These are phyloP conservation scores for Dryadomyces quercivorus DNA, from an alignment of 2,329 filamentous ascomycete genomes.

Conservation along the genomic window DNA sequence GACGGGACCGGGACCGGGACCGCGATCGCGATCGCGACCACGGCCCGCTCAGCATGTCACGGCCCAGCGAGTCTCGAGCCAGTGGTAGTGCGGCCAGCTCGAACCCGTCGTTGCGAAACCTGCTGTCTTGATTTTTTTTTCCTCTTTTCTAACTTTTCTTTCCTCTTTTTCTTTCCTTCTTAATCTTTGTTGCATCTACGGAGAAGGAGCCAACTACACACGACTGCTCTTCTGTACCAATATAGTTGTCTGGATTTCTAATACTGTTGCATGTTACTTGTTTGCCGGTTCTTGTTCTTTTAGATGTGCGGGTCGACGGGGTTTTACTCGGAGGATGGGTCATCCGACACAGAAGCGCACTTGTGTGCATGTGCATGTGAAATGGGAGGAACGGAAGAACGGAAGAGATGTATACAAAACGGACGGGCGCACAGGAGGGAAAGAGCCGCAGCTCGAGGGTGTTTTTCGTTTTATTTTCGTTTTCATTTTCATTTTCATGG, in stretches of 20 bases:
- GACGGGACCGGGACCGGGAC: slow-evolving; percentile 7
- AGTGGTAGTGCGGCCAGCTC: slow-evolving; percentile 58
- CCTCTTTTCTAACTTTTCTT: background rate
- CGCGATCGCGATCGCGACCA: slow-evolving; percentile 12
- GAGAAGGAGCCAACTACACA: too few species aligned
- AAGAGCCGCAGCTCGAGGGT: background rate
- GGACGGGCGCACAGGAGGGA: background rate
- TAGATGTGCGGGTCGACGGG: background rate
- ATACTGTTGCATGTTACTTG: background rate
- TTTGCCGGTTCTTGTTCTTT: background rate
- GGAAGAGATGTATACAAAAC: background rate
- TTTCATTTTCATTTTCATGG: background rate
- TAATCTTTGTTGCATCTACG: background rate
- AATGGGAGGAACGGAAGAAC: background rate
- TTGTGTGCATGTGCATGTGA: background rate
- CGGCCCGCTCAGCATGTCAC: slow-evolving; percentile 9
- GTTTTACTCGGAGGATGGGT: background rate
- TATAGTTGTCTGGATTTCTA: background rate
- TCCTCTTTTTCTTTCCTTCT: background rate
- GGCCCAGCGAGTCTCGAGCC: slow-evolving; percentile 12
- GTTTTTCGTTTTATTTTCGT: background rate
- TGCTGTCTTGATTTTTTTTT: slow-evolving; percentile 42
- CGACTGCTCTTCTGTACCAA: too few species aligned
- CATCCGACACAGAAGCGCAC: background rate
- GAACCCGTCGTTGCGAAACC: slow-evolving; percentile 62